Percentiles rank a stretch among this genome's conserved stretches.
Conservation (phyloP, 116 monocot genomes). For the Iris pallida region DNA sequence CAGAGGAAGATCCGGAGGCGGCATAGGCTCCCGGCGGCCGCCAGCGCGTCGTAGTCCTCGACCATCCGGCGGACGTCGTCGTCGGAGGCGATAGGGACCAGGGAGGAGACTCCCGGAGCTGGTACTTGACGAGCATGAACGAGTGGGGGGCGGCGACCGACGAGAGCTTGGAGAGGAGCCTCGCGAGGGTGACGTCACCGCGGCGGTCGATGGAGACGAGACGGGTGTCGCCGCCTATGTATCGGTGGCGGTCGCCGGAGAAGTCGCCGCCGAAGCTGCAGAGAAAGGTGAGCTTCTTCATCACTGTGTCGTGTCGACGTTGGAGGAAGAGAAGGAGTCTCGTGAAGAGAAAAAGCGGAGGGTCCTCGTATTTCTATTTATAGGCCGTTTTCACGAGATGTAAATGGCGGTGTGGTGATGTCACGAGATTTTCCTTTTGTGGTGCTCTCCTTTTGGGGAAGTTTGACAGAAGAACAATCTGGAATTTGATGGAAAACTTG, state of each 20-base stretch:
- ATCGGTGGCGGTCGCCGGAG: slow-evolving; percentile 3
- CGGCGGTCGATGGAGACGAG: slow-evolving; percentile 25
- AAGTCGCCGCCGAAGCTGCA: slow-evolving; percentile 26
- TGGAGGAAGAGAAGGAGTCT: no score
- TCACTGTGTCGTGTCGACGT: no score
- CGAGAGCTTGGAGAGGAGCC: slow-evolving; percentile 14
- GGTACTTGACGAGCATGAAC: slow-evolving; percentile 15
- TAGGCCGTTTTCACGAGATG: no score
- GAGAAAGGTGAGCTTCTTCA: slow-evolving; percentile 10
- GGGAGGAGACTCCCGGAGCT: not conserved
- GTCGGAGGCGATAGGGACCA: slow-evolving; percentile 13
- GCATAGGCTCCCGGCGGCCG: not conserved
- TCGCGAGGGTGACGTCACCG: slow-evolving; percentile 6
- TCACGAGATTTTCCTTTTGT: no score
- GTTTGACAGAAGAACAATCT: no score
- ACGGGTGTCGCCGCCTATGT: slow-evolving; percentile 23
- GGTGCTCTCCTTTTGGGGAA: no score
- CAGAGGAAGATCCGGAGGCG: slow-evolving; percentile 16
- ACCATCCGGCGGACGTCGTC: slow-evolving; percentile 19
- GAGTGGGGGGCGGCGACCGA: slow-evolving; percentile 4
- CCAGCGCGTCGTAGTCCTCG: slow-evolving; percentile 16
- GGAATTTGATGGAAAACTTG: no score
- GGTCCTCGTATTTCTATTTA: no score
- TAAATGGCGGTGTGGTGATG: no score
- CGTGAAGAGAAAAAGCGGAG: no score